A percentile compares a stretch with the other conserved stretches of the same genome.
Conservation (phyloP, 305 asterid species). For the Salvia sclarea region DNA sequence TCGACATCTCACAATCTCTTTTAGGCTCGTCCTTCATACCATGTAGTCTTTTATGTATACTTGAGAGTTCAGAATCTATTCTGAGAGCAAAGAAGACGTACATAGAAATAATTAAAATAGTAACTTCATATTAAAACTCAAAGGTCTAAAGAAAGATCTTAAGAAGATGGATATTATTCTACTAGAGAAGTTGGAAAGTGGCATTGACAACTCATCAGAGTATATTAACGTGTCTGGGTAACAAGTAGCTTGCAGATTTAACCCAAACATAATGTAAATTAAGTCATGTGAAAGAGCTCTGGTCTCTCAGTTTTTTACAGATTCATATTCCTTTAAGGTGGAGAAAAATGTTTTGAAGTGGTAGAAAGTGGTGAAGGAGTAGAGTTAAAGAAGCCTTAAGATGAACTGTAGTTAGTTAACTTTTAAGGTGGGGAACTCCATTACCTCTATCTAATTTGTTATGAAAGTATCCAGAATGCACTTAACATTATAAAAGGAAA, state of each 20-base stretch:
- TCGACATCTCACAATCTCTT: conserved; percentile 39
- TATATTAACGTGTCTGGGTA: conserved; percentile 8
- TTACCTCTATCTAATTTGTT: not conserved
- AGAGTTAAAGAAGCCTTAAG: conserved; percentile 4
- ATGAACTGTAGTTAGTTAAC: conserved; percentile 3
- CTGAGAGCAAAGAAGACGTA: conserved; percentile 78
- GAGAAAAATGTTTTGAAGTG: conserved; percentile 1
- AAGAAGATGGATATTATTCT: conserved; percentile 11
- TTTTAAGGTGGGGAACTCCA: not conserved
- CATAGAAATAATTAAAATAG: conserved; percentile 48
- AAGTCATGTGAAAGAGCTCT: not conserved
- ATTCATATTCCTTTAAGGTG: not conserved
- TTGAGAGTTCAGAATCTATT: conserved; percentile 91
- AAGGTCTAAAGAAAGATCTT: not conserved
- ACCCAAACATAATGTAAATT: not conserved
- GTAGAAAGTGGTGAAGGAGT: not conserved
- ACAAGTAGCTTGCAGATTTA: not conserved
- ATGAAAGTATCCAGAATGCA: not conserved
- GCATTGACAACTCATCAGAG: conserved; percentile 22
- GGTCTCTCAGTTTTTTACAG: conserved; percentile 2
- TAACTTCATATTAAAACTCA: conserved; percentile 33
- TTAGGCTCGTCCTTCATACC: conserved; percentile 53
- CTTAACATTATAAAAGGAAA: not conserved
- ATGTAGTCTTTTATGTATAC: conserved; percentile 63
- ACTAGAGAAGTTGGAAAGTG: conserved; percentile 7